Conservation (phyloP, 1,284 basidiomycete genomes). For the Ceraceosorus guamensis region DNA sequence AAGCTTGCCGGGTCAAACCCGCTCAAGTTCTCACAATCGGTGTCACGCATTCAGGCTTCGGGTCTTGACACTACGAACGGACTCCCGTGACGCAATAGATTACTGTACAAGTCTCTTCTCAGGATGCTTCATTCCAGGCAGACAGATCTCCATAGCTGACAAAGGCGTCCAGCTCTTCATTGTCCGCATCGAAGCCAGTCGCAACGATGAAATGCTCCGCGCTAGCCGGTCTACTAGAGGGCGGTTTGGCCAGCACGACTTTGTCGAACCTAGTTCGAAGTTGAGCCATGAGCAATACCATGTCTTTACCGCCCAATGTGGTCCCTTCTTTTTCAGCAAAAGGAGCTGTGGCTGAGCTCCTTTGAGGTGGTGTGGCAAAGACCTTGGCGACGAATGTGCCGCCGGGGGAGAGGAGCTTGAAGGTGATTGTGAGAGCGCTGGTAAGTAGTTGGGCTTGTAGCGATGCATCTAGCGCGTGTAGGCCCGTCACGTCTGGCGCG, state of each 20-base stretch:
- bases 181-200: constrained; percentile 48
- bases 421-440: constrained; percentile 55
- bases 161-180: neutral
- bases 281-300: constrained; percentile 28
- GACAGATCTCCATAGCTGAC: neutral
- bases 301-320: constrained; percentile 15
- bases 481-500: constrained; percentile 58
- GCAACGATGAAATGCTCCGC: constrained; percentile 57
- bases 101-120: no score
- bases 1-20: no score
- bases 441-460: constrained; percentile 56
- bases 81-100: no score
- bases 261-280: constrained; percentile 50
- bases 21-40: no score
- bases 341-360: constrained; percentile 8
- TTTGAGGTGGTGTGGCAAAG: constrained; percentile 47
- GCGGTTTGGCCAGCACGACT: constrained; percentile 49
- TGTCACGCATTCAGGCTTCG: no score
- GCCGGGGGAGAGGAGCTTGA: constrained; percentile 53
- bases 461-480: constrained; percentile 58
- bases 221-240: constrained; percentile 35
- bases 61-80: no score
- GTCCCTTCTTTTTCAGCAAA: constrained; percentile 15
- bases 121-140: neutral
- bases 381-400: constrained; percentile 58